phyloP scores from a whole-genome alignment of 2,329 filamentous ascomycete genomes.

The Akanthomyces muscarius region DNA sequence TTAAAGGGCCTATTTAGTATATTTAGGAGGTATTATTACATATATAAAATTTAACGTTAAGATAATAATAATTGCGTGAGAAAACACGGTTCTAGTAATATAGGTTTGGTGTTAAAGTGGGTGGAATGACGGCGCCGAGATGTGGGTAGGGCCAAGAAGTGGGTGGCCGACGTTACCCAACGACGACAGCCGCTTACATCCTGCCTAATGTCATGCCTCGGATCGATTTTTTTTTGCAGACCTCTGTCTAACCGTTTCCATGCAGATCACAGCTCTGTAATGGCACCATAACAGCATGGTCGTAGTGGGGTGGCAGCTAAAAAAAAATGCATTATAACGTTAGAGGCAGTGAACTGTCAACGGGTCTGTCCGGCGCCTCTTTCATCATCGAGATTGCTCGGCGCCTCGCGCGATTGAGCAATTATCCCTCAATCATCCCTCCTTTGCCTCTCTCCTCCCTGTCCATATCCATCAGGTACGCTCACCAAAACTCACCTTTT shows the following conservation, averaged over 20 bases:
- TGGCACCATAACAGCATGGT: not conserved
- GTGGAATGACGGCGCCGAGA: no score
- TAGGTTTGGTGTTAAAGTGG: no score
- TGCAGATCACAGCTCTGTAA: not conserved
- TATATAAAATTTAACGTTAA: no score
- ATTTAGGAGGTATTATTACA: no score
- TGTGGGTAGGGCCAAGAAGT: no score
- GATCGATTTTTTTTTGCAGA: no score
- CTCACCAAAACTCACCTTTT: not conserved
- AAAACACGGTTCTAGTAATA: no score
- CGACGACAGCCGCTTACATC: no score
- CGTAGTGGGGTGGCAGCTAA: not conserved
- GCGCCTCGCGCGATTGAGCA: not conserved
- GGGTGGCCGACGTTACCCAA: no score
- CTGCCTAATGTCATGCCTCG: no score
- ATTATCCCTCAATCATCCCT: constrained; percentile 6
- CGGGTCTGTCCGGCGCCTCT: constrained; percentile 11
- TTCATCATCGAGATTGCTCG: constrained; percentile 12
- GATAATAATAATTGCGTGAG: no score
- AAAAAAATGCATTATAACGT: not conserved
- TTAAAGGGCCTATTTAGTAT: no score
- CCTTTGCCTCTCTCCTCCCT: not conserved
- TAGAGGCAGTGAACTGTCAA: not conserved
- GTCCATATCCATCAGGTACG: not conserved
- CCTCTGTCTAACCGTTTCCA: not conserved